Evolutionary conservation across 805 yeast species (phyloP).

Genomic region (Zygosaccharomyces rouxii): DNA sequence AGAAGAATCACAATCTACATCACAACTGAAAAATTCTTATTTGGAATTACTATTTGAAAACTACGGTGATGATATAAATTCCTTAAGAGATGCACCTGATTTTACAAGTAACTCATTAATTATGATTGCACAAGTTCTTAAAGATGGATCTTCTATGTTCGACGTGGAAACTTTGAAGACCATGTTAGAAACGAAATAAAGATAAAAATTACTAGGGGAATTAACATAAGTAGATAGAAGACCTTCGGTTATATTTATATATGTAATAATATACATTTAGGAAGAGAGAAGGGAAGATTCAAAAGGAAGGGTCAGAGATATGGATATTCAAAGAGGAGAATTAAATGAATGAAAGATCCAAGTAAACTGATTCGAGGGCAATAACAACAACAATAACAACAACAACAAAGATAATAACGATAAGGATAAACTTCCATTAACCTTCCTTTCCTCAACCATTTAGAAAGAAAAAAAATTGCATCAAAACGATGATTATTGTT

Average conservation of each 20-base stretch:
- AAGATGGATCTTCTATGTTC: conserved; percentile 55
- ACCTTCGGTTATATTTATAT: conserved; percentile 9
- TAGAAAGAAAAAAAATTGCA: too few relatives aligned
- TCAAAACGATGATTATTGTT: neutral
- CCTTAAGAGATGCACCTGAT: conserved; percentile 58
- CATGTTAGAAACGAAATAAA: conserved; percentile 26
- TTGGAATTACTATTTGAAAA: conserved; percentile 51
- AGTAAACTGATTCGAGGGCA: neutral
- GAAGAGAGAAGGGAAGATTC: neutral
- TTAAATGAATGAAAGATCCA: neutral
- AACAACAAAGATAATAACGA: neutral
- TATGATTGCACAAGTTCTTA: conserved; percentile 52
- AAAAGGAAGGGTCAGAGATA: neutral
- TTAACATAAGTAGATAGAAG: neutral
- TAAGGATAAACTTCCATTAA: too few relatives aligned
- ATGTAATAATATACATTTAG: conserved; percentile 11
- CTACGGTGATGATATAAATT: conserved; percentile 59
- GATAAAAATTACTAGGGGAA: neutral
- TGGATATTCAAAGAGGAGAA: neutral
- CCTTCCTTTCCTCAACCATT: neutral
- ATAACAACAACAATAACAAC: neutral
- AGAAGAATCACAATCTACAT: neutral
- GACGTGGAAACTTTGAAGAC: conserved; percentile 47
- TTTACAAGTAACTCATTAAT: conserved; percentile 55
- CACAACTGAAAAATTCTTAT: conserved; percentile 41